phyloP scores from a whole-genome alignment of 2,329 filamentous ascomycete genomes.

The Fusarium nisikadoi region DNA sequence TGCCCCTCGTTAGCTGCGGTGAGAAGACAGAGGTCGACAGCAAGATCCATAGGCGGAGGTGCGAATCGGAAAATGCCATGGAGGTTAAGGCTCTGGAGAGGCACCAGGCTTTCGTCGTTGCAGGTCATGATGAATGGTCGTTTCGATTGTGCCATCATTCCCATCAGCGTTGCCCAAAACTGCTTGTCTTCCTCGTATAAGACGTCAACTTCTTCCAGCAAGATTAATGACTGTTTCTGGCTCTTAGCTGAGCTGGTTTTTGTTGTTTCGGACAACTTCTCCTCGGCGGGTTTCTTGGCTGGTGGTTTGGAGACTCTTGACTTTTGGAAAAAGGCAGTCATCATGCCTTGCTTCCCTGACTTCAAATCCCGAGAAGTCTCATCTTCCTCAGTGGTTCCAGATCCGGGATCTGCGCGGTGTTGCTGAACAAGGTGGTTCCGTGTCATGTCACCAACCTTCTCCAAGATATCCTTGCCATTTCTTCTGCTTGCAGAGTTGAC shows the following conservation, averaged over 20 bases:
- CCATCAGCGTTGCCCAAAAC: conserved; percentile 87
- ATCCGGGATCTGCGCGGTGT: conserved; percentile 50
- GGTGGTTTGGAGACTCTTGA: conserved; percentile 40
- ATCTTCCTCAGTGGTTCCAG: conserved; percentile 45
- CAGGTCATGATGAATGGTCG: conserved; percentile 95
- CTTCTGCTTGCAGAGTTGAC: conserved; percentile 86
- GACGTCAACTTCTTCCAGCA: conserved; percentile 93
- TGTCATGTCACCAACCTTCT: conserved; percentile 96
- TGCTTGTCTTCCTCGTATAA: conserved; percentile 96
- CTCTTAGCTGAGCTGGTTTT: conserved; percentile 53
- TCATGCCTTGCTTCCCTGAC: conserved; percentile 78
- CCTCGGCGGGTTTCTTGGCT: conserved; percentile 45
- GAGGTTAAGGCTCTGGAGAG: conserved; percentile 77
- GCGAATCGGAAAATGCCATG: conserved; percentile 86
- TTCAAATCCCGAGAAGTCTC: conserved; percentile 63
- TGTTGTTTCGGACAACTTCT: conserved; percentile 43
- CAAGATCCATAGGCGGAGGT: conserved; percentile 72
- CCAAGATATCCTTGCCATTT: conserved; percentile 88
- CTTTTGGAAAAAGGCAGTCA: conserved; percentile 84
- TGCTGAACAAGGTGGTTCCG: conserved; percentile 86
- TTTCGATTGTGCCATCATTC: conserved; percentile 84
- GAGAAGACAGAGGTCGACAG: conserved; percentile 82
- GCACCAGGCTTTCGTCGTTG: conserved; percentile 87
- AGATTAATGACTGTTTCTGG: conserved; percentile 93
- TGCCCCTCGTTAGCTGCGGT: conserved; percentile 92